Base-by-base conservation (phyloP, 768 basidiomycete genomes). In the Candolleomyces aberdarensis region DNA sequence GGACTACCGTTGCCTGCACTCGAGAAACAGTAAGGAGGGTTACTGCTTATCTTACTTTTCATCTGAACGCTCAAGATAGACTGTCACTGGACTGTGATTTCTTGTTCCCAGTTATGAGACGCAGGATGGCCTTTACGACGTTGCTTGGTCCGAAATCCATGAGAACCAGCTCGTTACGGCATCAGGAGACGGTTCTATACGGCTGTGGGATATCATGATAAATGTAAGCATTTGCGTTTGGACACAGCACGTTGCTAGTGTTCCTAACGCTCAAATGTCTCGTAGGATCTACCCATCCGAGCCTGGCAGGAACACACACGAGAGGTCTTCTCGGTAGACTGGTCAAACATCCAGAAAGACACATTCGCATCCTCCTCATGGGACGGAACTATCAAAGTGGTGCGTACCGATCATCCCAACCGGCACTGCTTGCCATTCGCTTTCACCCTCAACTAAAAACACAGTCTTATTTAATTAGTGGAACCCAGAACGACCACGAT, bases 131-230 rank as follows among this genome's bases (percentile, higher is more conserved):
- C 74, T 96, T 8, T 96, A 89, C 71, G 94, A 96, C 68, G 77
- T 94, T 51, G 94, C 96, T 0, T 98, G 96, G 96, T 95, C 92
- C 40, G 96, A 98, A 75, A 74, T 86, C 36, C 93, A 97, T 73
- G 95, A 96, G 76, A 94, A 96, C 69, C 96, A 98, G 70, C 75
- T 98, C 41, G 88, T 91, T 2, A 87, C 93, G 1, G 91, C 85
- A 0, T 94, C 92, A 8, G 96, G 94, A 51, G 94, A 97, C 68
- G 95, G 95, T 1, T 90, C 92, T 11, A 82, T 97, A 68, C 87
- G 87, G 70, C 76, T 98, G 31, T 98, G 95, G 92, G 96, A 98
- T 71, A 77, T 92, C 22, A 85, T 86, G 78, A 78, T 97, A 53
- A 88, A 94, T 67, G 94, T 96, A 75, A 68, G 78, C 36, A 39